Evolutionary conservation across 2,329 filamentous ascomycete species (phyloP).

Genomic region (Fusarium ramigenum): DNA sequence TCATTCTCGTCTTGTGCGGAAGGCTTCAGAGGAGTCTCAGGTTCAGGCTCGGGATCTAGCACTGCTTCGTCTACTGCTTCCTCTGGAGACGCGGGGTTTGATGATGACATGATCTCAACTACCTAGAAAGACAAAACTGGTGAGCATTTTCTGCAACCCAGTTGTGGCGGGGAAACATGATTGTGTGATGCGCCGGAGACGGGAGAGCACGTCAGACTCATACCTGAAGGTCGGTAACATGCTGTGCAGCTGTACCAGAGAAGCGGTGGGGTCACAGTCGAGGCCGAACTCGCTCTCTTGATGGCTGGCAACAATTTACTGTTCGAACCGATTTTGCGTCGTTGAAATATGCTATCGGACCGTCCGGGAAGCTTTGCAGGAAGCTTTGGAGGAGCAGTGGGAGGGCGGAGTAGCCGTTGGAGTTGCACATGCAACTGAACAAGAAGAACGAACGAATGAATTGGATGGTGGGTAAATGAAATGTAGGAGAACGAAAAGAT

Average conservation of each 20-base stretch:
- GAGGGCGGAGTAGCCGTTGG: constrained; percentile 31
- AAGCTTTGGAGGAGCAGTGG: constrained; percentile 19
- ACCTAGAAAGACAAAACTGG: constrained; percentile 20
- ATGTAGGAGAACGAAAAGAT: neutral
- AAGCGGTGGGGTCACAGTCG: constrained; percentile 5
- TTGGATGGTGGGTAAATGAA: neutral
- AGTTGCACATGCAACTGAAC: constrained; percentile 27
- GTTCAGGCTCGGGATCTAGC: constrained; percentile 17
- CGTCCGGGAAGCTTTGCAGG: constrained; percentile 11
- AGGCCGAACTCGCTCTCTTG: constrained; percentile 2
- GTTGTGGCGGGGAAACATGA: neutral
- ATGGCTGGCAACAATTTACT: neutral
- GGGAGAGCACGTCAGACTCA: neutral
- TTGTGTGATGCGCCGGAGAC: neutral
- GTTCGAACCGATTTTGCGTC: neutral
- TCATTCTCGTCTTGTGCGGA: constrained; percentile 23
- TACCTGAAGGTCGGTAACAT: constrained; percentile 43
- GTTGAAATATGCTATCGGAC: constrained; percentile 9
- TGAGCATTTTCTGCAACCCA: constrained; percentile 25
- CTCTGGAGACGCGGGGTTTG: constrained; percentile 39
- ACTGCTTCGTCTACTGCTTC: constrained; percentile 39
- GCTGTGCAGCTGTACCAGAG: constrained; percentile 37
- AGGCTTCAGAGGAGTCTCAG: constrained; percentile 35
- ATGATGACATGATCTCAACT: constrained; percentile 43
- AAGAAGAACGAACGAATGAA: neutral